These are phyloP conservation scores for Taiwanofungus camphoratus DNA, from an alignment of 1,284 basidiomycete genomes.

Conservation along the genomic window DNA sequence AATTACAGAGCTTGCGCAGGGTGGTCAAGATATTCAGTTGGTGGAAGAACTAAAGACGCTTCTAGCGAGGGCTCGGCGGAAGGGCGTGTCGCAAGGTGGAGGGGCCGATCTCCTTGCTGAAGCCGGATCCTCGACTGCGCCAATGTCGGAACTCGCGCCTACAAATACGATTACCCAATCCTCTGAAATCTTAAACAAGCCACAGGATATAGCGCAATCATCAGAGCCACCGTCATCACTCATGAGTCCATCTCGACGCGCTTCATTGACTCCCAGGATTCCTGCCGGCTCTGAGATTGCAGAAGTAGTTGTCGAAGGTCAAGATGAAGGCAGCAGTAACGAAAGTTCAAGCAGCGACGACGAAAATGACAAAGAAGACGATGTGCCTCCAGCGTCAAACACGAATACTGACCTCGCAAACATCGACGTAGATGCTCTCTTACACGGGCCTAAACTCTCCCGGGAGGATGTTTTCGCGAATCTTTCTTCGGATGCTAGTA, in stretches of 20 bases:
- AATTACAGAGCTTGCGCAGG: slow-evolving; percentile 15
- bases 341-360: slow-evolving; percentile 21
- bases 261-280: slow-evolving; percentile 9
- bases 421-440: slow-evolving; percentile 20
- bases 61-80: slow-evolving; percentile 7
- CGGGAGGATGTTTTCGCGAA: slow-evolving; percentile 17
- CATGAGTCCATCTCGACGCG: background rate
- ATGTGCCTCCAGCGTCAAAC: background rate
- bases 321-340: slow-evolving; percentile 27
- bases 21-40: slow-evolving; percentile 9
- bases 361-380: slow-evolving; percentile 13
- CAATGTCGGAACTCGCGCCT: background rate
- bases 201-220: background rate
- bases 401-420: slow-evolving; percentile 4
- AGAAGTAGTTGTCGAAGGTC: slow-evolving; percentile 24
- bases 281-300: slow-evolving; percentile 26
- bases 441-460: slow-evolving; percentile 20
- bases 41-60: slow-evolving; percentile 15
- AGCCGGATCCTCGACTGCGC: background rate
- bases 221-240: background rate
- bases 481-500: slow-evolving; percentile 19
- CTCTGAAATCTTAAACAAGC: background rate
- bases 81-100: slow-evolving; percentile 8
- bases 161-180: background rate
- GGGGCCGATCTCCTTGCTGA: background rate